Percentiles rank a stretch among this genome's conserved stretches.
Conservation (phyloP, 352 stramenopile genomes). For the Phytophthora pisi region DNA sequence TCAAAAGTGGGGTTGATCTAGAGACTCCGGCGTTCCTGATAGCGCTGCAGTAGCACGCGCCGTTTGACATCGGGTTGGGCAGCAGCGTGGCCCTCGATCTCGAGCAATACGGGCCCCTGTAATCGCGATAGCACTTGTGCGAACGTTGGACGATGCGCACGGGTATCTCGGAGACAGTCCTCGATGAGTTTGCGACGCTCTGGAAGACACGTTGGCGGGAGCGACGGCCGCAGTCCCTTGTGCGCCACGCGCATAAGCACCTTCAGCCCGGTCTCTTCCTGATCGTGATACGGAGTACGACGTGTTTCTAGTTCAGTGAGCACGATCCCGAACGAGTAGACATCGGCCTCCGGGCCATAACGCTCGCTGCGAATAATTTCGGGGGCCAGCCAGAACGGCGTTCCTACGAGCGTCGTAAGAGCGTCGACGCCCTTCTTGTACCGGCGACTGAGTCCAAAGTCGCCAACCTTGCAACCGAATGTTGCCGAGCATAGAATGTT, state of each 20-base stretch:
- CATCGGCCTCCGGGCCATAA: slow-evolving; percentile 78
- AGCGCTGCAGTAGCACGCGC: slow-evolving; percentile 40
- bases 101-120: slow-evolving; percentile 76
- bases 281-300: slow-evolving; percentile 83
- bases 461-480: slow-evolving; percentile 88
- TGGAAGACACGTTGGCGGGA: slow-evolving; percentile 64
- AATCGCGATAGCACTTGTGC: slow-evolving; percentile 73
- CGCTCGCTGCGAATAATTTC: slow-evolving; percentile 89
- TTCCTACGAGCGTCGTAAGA: slow-evolving; percentile 85
- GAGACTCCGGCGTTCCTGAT: slow-evolving; percentile 43
- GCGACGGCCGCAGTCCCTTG: slow-evolving; percentile 71
- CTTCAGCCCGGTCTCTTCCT: slow-evolving; percentile 71
- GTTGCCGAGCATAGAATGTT: slow-evolving; percentile 90
- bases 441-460: slow-evolving; percentile 85
- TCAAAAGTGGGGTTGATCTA: slow-evolving; percentile 24
- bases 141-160: slow-evolving; percentile 69
- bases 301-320: slow-evolving; percentile 87
- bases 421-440: slow-evolving; percentile 87
- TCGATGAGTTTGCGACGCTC: slow-evolving; percentile 70
- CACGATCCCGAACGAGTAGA: slow-evolving; percentile 92
- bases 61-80: slow-evolving; percentile 43
- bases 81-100: slow-evolving; percentile 71
- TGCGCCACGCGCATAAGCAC: slow-evolving; percentile 84
- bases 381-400: slow-evolving; percentile 87
- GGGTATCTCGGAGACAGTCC: slow-evolving; percentile 72